Evolutionary conservation across 139 green algal genomes (phyloP).

Genomic region (Yamagishiella unicocca): DNA sequence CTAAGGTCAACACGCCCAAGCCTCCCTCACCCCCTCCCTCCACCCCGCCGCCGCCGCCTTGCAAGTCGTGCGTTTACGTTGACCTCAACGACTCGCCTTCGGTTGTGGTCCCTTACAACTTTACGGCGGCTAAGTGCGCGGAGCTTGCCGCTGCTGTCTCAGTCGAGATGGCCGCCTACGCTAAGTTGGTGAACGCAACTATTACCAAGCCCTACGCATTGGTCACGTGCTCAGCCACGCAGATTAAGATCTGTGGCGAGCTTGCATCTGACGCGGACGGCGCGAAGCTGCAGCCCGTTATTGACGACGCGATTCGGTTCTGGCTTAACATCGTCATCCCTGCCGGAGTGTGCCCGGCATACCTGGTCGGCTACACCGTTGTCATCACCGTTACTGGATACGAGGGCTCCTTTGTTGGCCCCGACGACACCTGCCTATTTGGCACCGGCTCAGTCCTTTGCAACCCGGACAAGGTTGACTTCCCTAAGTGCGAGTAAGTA

Average conservation of each 20-base stretch:
- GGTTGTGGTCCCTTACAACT: background rate
- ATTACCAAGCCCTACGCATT: background rate
- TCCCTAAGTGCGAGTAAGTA: constrained; percentile 22
- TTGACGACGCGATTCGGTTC: too few relatives aligned
- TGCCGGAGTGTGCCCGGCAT: too few relatives aligned
- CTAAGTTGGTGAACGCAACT: background rate
- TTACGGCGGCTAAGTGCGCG: background rate
- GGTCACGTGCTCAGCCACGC: background rate
- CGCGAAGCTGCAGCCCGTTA: background rate
- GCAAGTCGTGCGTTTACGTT: background rate
- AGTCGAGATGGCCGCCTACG: background rate
- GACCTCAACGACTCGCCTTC: background rate
- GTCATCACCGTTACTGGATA: too few relatives aligned
- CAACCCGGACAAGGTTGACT: background rate
- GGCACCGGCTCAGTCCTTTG: background rate
- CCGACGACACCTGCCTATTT: too few relatives aligned
- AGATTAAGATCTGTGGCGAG: constrained; percentile 15
- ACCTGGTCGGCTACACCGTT: too few relatives aligned
- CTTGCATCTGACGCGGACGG: background rate
- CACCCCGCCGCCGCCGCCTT: background rate
- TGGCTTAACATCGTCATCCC: too few relatives aligned
- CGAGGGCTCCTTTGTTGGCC: too few relatives aligned
- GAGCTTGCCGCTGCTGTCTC: background rate
- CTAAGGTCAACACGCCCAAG: background rate
- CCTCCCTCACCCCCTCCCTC: background rate